These are phyloP conservation scores for Penicillium crustosum DNA, from an alignment of 2,329 filamentous ascomycete species.

Conservation along the genomic window DNA sequence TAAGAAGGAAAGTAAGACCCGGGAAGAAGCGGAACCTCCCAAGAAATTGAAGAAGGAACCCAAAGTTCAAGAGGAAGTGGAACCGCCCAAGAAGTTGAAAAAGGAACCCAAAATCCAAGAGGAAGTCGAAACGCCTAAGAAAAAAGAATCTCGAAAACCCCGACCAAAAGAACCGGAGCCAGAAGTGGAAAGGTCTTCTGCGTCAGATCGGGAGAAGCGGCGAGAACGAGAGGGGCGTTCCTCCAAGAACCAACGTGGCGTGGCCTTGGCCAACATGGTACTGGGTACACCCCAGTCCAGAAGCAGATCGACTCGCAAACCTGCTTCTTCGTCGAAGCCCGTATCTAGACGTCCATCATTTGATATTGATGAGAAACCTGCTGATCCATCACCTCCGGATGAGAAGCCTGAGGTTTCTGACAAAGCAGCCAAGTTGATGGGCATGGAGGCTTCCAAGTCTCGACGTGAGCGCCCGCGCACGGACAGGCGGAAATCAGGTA, in stretches of 20 bases:
- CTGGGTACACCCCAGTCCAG: slow-evolving; percentile 66
- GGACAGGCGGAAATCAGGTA: slow-evolving; percentile 51
- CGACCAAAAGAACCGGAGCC: slow-evolving; percentile 61
- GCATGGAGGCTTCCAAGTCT: slow-evolving; percentile 50
- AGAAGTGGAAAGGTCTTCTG: slow-evolving; percentile 64
- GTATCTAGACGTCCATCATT: slow-evolving; percentile 66
- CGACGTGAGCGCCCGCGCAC: slow-evolving; percentile 49
- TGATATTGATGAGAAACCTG: slow-evolving; percentile 59
- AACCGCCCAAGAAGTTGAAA: slow-evolving; percentile 47
- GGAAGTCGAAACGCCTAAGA: slow-evolving; percentile 26
- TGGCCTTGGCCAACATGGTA: slow-evolving; percentile 61
- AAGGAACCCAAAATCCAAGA: slow-evolving; percentile 48
- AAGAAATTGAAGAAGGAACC: slow-evolving; percentile 51
- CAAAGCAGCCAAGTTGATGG: slow-evolving; percentile 80
- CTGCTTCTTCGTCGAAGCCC: slow-evolving; percentile 55
- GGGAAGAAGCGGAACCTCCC: slow-evolving; percentile 40
- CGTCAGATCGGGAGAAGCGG: slow-evolving; percentile 67
- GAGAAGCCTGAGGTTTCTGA: slow-evolving; percentile 63
- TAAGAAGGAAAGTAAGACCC: slow-evolving; percentile 49
- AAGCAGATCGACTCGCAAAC: slow-evolving; percentile 66
- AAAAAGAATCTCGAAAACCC: slow-evolving; percentile 48
- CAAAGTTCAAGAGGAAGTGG: slow-evolving; percentile 36
- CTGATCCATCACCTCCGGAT: slow-evolving; percentile 66
- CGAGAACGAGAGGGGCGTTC: slow-evolving; percentile 49
- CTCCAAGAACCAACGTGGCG: slow-evolving; percentile 56